These are phyloP conservation scores for Bathelium albidoporum DNA, from an alignment of 495 filamentous ascomycete genomes.

Conservation along the genomic window DNA sequence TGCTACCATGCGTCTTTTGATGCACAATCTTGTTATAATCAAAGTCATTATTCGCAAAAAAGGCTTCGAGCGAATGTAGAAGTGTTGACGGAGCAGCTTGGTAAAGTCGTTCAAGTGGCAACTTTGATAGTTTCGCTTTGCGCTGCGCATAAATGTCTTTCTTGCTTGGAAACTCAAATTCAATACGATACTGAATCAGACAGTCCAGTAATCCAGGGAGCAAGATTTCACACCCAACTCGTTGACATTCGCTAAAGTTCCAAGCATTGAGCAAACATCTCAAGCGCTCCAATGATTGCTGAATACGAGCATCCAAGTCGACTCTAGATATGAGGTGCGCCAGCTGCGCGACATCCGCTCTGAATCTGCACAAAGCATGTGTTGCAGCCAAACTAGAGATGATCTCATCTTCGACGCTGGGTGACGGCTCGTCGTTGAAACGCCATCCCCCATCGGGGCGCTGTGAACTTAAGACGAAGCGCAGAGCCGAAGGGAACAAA, in stretches of 20 bases:
- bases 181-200: not conserved
- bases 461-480: not conserved
- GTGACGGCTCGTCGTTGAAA: not conserved
- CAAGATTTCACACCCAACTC: not conserved
- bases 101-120: not conserved
- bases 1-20: conserved; percentile 28
- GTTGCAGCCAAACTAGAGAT: not conserved
- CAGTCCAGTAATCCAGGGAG: not conserved
- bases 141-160: not conserved
- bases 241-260: not conserved
- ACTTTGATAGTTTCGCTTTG: not conserved
- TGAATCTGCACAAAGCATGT: not conserved
- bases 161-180: not conserved
- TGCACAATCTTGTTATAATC: conserved; percentile 16
- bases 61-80: not conserved
- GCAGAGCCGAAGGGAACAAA: not conserved
- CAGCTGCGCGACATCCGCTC: not conserved
- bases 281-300: not conserved
- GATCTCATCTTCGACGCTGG: not conserved
- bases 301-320: not conserved
- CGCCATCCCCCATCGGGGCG: not conserved
- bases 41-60: not conserved
- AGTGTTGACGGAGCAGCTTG: not conserved
- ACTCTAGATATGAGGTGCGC: not conserved
- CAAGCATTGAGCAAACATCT: not conserved